phyloP scores from a whole-genome alignment of 108 stramenopile species.

The Aurantiochytrium sp. region DNA sequence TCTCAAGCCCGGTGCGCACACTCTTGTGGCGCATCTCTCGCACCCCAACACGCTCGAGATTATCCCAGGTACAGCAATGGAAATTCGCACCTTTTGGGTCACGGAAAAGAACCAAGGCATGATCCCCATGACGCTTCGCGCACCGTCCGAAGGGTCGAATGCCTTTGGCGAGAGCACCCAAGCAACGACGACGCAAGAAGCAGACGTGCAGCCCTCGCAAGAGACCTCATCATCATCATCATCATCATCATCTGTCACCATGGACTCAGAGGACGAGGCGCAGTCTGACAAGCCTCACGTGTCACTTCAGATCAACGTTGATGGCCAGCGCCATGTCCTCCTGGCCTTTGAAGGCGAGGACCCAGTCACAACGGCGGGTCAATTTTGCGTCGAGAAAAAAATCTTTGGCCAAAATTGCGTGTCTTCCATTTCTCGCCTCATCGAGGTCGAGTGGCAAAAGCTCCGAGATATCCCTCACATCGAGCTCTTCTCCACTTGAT shows the following conservation, averaged over 20 bases:
- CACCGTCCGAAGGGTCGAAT: neutral
- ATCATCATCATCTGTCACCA: neutral
- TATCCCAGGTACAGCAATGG: neutral
- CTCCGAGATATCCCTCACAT: neutral
- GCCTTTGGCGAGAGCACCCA: neutral
- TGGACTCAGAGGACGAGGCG: neutral
- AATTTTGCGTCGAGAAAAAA: neutral
- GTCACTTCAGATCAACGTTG: conserved; percentile 1
- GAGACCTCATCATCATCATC: neutral
- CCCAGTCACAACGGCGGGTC: neutral
- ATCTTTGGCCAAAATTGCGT: neutral
- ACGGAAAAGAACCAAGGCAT: neutral
- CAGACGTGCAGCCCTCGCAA: neutral
- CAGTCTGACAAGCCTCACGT: neutral
- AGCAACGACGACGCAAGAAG: neutral
- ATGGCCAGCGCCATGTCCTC: neutral
- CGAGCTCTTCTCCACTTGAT: neutral
- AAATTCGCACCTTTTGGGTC: neutral
- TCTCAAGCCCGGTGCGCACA: neutral
- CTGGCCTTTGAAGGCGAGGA: neutral
- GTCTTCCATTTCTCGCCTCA: neutral
- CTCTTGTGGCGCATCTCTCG: neutral
- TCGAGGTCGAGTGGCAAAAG: neutral
- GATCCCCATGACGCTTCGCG: conserved; percentile 4
- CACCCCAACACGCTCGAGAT: conserved; percentile 3